Percentiles rank a stretch among this genome's conserved stretches.
These are phyloP conservation scores for Trichoderma reesei DNA, from an alignment of 495 filamentous ascomycete genomes.

Conservation along the genomic window DNA sequence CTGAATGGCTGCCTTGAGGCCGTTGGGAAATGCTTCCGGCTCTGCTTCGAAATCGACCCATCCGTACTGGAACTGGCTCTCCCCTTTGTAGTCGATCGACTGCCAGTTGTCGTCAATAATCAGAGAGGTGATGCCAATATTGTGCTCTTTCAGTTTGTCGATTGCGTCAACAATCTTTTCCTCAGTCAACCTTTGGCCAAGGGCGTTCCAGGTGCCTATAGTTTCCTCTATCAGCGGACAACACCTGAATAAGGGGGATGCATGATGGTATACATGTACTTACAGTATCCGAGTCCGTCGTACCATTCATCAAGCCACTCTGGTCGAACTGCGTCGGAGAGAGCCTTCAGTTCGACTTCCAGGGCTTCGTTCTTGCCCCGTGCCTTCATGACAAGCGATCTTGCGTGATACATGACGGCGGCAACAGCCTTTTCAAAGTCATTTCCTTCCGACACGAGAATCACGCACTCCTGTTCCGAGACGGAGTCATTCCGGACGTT, in stretches of 20 bases:
- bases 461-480: constrained; percentile 41
- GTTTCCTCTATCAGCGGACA: background rate
- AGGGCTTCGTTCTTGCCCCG: constrained; percentile 18
- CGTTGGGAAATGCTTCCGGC: constrained; percentile 64
- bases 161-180: constrained; percentile 69
- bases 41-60: constrained; percentile 78
- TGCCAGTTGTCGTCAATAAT: constrained; percentile 99
- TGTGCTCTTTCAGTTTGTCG: constrained; percentile 55
- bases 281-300: constrained; percentile 65
- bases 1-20: constrained; percentile 57
- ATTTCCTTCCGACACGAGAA: constrained; percentile 63
- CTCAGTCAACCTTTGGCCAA: constrained; percentile 74
- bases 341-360: constrained; percentile 30
- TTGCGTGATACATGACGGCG: constrained; percentile 77
- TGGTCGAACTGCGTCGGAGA: constrained; percentile 30
- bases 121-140: constrained; percentile 67
- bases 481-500: constrained; percentile 39
- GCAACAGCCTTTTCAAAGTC: constrained; percentile 69
- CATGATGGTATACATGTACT: constrained; percentile 17
- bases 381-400: constrained; percentile 48
- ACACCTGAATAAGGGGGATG: background rate
- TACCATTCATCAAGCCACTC: constrained; percentile 84
- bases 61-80: constrained; percentile 40
- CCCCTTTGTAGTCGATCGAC: constrained; percentile 46
- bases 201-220: constrained; percentile 80